Conservation (phyloP, 140 eudicot species). For the Anethum foeniculum region DNA sequence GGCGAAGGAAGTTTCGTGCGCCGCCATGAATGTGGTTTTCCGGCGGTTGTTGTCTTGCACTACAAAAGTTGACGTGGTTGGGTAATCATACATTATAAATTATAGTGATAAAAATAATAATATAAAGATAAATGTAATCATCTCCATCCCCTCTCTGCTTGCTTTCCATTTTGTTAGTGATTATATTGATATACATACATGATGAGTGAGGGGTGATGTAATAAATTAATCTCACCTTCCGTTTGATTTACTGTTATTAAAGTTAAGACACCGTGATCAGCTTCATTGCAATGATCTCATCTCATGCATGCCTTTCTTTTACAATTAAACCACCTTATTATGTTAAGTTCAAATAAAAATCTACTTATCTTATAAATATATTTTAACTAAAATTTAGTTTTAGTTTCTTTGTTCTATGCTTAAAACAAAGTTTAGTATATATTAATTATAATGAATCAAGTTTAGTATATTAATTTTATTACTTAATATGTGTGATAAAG, state of each 20-base stretch:
- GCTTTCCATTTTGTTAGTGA: not conserved
- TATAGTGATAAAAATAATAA: not conserved
- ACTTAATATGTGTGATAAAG: too few species aligned
- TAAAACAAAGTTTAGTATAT: too few species aligned
- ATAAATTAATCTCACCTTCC: not conserved
- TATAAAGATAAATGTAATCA: not conserved
- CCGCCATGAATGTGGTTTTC: slow-evolving; percentile 45
- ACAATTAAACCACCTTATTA: too few species aligned
- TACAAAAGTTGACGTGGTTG: slow-evolving; percentile 67
- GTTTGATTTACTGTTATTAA: not conserved
- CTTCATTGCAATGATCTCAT: too few species aligned
- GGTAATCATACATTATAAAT: not conserved
- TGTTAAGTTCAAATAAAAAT: too few species aligned
- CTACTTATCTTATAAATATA: too few species aligned
- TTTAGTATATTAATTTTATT: too few species aligned
- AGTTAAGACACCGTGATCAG: not conserved
- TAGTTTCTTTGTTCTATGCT: too few species aligned
- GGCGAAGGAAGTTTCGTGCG: slow-evolving; percentile 51
- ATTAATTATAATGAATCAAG: too few species aligned
- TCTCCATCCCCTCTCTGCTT: not conserved
- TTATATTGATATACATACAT: not conserved
- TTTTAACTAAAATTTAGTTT: too few species aligned
- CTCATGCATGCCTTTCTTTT: too few species aligned
- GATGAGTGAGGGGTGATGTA: not conserved
- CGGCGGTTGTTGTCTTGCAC: slow-evolving; percentile 78